These are phyloP conservation scores for Backusella morwellensis DNA, from an alignment of 192 early-diverging fungal species.

Conservation along the genomic window DNA sequence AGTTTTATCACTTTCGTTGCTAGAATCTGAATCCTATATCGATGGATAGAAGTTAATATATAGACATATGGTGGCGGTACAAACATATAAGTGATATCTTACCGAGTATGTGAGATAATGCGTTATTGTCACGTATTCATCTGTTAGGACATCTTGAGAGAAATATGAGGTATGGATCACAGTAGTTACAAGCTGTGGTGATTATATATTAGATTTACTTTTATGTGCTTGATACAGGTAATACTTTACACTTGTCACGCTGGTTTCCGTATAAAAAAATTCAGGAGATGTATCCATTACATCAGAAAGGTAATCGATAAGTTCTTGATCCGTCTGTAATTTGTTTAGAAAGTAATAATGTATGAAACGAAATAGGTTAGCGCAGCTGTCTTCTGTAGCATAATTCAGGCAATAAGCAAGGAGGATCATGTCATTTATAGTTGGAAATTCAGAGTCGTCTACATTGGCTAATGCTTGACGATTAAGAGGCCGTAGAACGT, in stretches of 20 bases:
- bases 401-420: not conserved
- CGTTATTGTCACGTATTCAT: not conserved
- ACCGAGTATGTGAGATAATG: not conserved
- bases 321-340: not conserved
- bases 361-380: not conserved
- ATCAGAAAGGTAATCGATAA: not conserved
- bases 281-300: not conserved
- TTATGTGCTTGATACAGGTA: not conserved
- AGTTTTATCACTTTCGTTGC: not conserved
- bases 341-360: not conserved
- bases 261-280: not conserved
- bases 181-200: not conserved
- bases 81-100: not conserved
- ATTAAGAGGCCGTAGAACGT: not conserved
- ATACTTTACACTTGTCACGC: not conserved
- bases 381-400: not conserved
- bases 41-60: not conserved
- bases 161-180: not conserved
- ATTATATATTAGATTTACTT: not conserved
- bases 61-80: not conserved
- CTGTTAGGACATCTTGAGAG: not conserved
- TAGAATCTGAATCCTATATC: not conserved
- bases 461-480: not conserved
- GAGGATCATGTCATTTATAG: not conserved
- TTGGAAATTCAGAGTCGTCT: not conserved